Evolutionary conservation across 192 early-diverging fungal genomes (phyloP).

Genomic region (Backusella mclennaniae): DNA sequence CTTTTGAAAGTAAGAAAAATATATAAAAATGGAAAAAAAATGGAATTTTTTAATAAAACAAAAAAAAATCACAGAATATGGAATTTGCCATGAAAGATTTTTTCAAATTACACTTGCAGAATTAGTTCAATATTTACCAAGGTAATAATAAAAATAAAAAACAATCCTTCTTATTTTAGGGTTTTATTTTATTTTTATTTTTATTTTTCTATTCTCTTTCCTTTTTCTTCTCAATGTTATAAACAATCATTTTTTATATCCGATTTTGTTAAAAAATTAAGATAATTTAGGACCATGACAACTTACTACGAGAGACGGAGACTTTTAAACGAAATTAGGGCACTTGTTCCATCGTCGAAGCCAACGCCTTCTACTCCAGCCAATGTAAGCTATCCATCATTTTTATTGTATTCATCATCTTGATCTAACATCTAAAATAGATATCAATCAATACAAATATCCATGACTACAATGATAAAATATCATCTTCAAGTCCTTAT

Average conservation of each 20-base stretch:
- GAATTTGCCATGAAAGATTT: constrained; percentile 24
- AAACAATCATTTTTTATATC: background rate
- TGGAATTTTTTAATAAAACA: constrained; percentile 6
- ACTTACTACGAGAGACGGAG: constrained; percentile 36
- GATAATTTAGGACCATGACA: constrained; percentile 21
- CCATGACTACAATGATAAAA: constrained; percentile 12
- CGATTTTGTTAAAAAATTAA: constrained; percentile 6
- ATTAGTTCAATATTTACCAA: constrained; percentile 26
- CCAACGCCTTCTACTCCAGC: background rate
- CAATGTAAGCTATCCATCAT: constrained; percentile 7
- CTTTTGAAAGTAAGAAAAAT: constrained; percentile 28
- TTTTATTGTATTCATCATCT: background rate
- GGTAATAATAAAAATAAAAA: constrained; percentile 7
- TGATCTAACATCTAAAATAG: constrained; percentile 3
- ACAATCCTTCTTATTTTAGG: background rate
- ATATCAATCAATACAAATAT: constrained; percentile 27
- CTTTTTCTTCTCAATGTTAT: background rate
- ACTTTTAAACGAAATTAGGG: constrained; percentile 35
- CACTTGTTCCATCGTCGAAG: constrained; percentile 8
- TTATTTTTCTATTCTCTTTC: background rate
- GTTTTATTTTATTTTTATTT: background rate
- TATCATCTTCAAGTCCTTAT: background rate
- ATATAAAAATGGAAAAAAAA: background rate
- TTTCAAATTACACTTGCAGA: constrained; percentile 36
- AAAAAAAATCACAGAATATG: constrained; percentile 14